Evolutionary conservation across 371 early-diverging fungal species (phyloP), one percentile per base, ranked within the genome.

Genomic region (Mortierella sp.): DNA sequence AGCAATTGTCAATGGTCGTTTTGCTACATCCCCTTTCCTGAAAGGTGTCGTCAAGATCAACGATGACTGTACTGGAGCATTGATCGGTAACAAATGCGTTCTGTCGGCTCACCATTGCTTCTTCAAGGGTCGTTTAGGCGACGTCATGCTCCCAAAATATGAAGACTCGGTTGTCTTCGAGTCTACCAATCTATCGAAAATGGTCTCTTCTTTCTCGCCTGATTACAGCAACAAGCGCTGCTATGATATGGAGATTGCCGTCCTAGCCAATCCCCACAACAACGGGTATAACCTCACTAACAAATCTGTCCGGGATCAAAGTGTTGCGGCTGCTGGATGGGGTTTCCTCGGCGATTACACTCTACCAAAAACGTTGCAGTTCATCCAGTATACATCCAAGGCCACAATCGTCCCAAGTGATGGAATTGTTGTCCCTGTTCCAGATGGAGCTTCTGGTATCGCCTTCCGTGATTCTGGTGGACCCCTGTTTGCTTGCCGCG

Each of bases 381-480:
- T 51, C 29, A 16, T 61, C 21, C 61, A 53, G 43, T 60, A 60
- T 18, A 19, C 43, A 2, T 9, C 46, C 7, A 60, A 68, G 55
- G 55, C 56, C 21, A 62, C 29, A 21, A 1, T 45, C 29, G n/a
- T 43, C 25, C 23, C 48, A 18, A 57, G 7, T 4, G 23, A 23
- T 2, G 59, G 66, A 1, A 58, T 66, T 23, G 18, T 50, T 37
- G 66, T 66, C 7, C 50, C 66, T 16, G 58, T 58, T 7, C n/a
- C 58, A 9, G 66, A 66, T 26, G 52, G 66, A 19, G 66, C 37
- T 50, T 58, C 66, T 16, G 66, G 66, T 15, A 43, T 58, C 4
- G 26, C 59, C 21, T 66, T 66, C 50, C 66, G 58, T 57, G 66
- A 66, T 25, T 66, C 66, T 2, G 66, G 66, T 26, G 66, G 66